Evolutionary conservation across 164 flowering plant species (phyloP).

Genomic region (Echeveria elegans): DNA sequence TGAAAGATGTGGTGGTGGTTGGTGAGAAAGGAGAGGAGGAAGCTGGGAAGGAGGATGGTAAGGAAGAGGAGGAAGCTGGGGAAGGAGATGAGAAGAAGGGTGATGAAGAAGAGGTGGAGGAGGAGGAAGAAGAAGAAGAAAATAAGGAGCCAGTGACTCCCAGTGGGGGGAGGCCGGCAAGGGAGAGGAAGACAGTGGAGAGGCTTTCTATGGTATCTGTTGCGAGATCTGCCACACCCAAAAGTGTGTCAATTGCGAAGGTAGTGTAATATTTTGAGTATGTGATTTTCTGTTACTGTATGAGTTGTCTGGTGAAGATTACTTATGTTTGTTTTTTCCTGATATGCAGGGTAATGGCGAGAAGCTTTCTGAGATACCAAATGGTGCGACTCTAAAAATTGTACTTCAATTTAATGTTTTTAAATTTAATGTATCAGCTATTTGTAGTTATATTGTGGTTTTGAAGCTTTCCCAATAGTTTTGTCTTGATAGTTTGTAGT

Average conservation of each 20-base stretch:
- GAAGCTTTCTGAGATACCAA: background rate
- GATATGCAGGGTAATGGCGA: conserved; percentile 5
- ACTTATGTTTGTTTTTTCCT: background rate
- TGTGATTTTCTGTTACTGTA: background rate
- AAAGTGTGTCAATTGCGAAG: conserved; percentile 53
- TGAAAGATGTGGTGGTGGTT: background rate
- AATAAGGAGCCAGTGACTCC: conserved; percentile 35
- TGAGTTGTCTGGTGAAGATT: conserved; percentile 1
- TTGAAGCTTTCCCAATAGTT: too few relatives aligned
- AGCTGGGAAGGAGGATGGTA: background rate
- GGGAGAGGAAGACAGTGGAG: conserved; percentile 67
- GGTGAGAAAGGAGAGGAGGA: conserved; percentile 3
- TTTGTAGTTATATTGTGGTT: background rate
- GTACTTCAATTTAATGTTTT: too few relatives aligned
- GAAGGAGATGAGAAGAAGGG: background rate
- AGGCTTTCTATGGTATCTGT: conserved; percentile 34
- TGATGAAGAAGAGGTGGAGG: background rate
- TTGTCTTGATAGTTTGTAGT: too few relatives aligned
- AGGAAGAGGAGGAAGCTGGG: conserved; percentile 4
- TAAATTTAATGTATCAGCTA: too few relatives aligned
- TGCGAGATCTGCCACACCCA: conserved; percentile 24
- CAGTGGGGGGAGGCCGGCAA: conserved; percentile 49
- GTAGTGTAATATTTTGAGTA: conserved; percentile 17
- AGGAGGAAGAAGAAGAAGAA: conserved; percentile 7
- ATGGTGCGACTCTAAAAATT: background rate